phyloP scores from a whole-genome alignment of 2,329 filamentous ascomycete species.

The Clarireedia hainanense region DNA sequence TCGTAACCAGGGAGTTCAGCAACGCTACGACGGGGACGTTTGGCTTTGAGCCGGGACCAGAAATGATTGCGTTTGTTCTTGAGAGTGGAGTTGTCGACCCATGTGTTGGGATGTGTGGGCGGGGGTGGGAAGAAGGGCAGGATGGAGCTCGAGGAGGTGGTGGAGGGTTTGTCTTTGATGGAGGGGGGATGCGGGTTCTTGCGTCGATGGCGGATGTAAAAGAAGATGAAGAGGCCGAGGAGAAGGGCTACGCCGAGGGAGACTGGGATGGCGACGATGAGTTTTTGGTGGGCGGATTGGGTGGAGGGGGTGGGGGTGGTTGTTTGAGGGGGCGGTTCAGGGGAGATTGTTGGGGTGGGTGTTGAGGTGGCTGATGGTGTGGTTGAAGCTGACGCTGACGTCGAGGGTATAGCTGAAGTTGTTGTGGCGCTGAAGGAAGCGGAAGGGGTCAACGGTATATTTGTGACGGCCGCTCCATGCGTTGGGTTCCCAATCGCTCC shows the following conservation, averaged over 20 bases:
- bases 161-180: not conserved
- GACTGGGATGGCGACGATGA: not conserved
- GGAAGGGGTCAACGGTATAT: not conserved
- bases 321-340: not conserved
- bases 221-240: not conserved
- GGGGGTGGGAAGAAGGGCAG: constrained; percentile 7
- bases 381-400: not conserved
- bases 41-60: not conserved
- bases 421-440: not conserved
- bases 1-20: constrained; percentile 5
- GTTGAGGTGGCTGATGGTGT: not conserved
- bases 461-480: not conserved
- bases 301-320: not conserved
- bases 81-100: not conserved
- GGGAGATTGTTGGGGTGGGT: not conserved
- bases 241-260: not conserved
- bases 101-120: constrained; percentile 4
- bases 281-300: not conserved
- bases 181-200: not conserved
- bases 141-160: not conserved
- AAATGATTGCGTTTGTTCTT: not conserved
- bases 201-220: not conserved
- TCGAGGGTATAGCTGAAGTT: not conserved
- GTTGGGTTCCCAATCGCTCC: constrained; percentile 2
- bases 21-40: not conserved